Evolutionary conservation across 805 yeast species (phyloP).

Genomic region (Candida coquimbonensis): DNA sequence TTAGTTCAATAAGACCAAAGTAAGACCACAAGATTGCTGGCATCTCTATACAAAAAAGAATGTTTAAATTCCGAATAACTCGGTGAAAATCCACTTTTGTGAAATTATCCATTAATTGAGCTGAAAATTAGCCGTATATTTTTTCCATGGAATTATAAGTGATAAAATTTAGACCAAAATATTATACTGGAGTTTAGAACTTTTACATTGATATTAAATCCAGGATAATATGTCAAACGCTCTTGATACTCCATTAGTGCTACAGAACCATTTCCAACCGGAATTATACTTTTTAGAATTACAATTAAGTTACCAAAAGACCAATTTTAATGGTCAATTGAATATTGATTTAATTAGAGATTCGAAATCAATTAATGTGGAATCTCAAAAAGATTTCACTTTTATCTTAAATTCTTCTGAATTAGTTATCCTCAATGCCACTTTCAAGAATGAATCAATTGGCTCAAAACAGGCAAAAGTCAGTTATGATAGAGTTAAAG

Average conservation of each 20-base stretch:
- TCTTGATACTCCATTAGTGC: slow-evolving; percentile 4
- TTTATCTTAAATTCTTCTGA: slow-evolving; percentile 30
- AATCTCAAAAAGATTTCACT: slow-evolving; percentile 12
- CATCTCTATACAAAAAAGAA: too few relatives aligned
- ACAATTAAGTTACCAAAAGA: slow-evolving; percentile 35
- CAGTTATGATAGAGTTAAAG: slow-evolving; percentile 22
- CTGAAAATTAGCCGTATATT: too few relatives aligned
- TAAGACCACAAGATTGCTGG: too few relatives aligned
- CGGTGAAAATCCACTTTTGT: too few relatives aligned
- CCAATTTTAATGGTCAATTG: slow-evolving; percentile 41
- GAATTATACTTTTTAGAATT: slow-evolving; percentile 31
- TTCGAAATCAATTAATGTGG: neutral
- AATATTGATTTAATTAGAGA: slow-evolving; percentile 23
- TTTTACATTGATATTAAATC: too few relatives aligned
- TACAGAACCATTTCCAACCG: slow-evolving; percentile 25
- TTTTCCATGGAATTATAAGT: too few relatives aligned
- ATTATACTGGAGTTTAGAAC: too few relatives aligned
- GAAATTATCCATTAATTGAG: too few relatives aligned
- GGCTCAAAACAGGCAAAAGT: slow-evolving; percentile 32
- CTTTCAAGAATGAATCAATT: slow-evolving; percentile 5
- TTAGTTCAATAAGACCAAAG: too few relatives aligned
- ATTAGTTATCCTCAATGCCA: slow-evolving; percentile 22
- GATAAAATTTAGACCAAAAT: too few relatives aligned
- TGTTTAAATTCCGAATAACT: too few relatives aligned
- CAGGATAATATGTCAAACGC: too few relatives aligned